Conservation (phyloP, 1,139 yeast species). For the Saccharomyces hybrid region DNA sequence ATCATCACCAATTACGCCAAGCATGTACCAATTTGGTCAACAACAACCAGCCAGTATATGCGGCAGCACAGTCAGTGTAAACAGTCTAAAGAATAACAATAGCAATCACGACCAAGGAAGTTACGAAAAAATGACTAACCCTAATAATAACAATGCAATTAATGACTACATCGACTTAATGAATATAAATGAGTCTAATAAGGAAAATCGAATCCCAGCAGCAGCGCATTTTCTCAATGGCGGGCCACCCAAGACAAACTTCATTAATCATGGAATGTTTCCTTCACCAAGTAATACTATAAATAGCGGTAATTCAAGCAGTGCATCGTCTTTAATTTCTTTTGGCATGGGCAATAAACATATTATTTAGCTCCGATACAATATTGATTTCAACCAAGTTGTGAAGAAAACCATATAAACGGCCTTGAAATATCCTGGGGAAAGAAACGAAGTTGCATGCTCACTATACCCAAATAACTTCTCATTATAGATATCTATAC, state of each 20-base stretch:
- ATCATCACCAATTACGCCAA: constrained; percentile 26
- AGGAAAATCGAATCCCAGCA: constrained; percentile 14
- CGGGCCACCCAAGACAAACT: constrained; percentile 22
- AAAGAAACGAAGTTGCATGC: background rate
- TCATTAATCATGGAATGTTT: constrained; percentile 19
- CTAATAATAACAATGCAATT: constrained; percentile 6
- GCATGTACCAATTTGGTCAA: constrained; percentile 21
- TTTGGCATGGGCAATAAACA: background rate
- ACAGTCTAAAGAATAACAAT: constrained; percentile 11
- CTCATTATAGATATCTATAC: background rate
- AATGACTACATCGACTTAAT: background rate
- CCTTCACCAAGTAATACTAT: constrained; percentile 15
- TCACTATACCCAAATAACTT: background rate
- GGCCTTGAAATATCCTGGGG: background rate
- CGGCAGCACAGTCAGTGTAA: constrained; percentile 17
- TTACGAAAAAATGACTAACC: constrained; percentile 2
- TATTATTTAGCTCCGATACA: background rate
- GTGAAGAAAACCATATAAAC: too few species aligned
- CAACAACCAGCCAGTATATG: constrained; percentile 6
- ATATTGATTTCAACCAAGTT: background rate
- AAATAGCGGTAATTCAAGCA: constrained; percentile 12
- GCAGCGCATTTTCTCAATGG: constrained; percentile 3
- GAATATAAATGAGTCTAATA: background rate
- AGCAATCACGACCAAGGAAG: constrained; percentile 5
- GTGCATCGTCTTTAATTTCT: constrained; percentile 22